Evolutionary conservation across 1,139 yeast species (phyloP).

Genomic region (Oligophagozyma castellii): DNA sequence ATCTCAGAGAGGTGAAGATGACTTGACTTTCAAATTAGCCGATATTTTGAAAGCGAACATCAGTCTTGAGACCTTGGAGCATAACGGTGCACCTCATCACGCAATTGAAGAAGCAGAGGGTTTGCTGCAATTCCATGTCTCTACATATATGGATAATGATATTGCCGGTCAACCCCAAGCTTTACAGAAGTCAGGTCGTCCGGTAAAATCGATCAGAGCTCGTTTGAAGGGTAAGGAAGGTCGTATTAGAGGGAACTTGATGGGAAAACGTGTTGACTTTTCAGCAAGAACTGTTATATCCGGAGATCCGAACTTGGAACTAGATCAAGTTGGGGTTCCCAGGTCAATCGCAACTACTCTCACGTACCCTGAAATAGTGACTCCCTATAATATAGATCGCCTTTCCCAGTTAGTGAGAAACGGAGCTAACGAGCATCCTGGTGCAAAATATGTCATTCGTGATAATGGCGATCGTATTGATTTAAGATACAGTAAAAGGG

Average conservation of each 20-base stretch:
- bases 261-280: slow-evolving; percentile 99
- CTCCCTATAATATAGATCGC: slow-evolving; percentile 91
- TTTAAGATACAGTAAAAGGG: slow-evolving; percentile 90
- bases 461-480: slow-evolving; percentile 99
- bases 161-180: slow-evolving; percentile 99
- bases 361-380: slow-evolving; percentile 93
- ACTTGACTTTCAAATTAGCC: slow-evolving; percentile 92
- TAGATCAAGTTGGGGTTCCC: slow-evolving; percentile 98
- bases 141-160: slow-evolving; percentile 99
- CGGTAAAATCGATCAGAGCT: slow-evolving; percentile 95
- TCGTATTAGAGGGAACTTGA: slow-evolving; percentile 91
- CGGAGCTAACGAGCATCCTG: slow-evolving; percentile 99
- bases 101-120: slow-evolving; percentile 95
- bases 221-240: slow-evolving; percentile 99
- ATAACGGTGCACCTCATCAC: slow-evolving; percentile 98
- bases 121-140: slow-evolving; percentile 90
- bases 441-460: slow-evolving; percentile 96
- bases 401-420: slow-evolving; percentile 87
- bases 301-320: slow-evolving; percentile 95
- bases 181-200: slow-evolving; percentile 95
- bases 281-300: slow-evolving; percentile 98
- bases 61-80: slow-evolving; percentile 88
- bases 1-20: slow-evolving; percentile 99
- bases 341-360: slow-evolving; percentile 89
- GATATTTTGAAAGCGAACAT: slow-evolving; percentile 94